Conservation (phyloP, 2,329 filamentous ascomycete genomes). For the Rhytidhysteron rufulum region DNA sequence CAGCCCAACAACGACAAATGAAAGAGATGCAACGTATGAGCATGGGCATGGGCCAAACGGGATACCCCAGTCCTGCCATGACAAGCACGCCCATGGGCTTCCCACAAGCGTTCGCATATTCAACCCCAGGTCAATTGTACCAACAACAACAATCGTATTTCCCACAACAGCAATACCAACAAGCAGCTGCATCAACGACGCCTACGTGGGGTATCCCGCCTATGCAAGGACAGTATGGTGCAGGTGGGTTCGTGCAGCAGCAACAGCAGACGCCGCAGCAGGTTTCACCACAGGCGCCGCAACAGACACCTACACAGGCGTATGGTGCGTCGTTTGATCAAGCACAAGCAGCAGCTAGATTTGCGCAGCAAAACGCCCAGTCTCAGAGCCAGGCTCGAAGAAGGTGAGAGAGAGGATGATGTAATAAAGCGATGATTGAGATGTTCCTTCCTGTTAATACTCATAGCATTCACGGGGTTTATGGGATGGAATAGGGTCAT, state of each 20-base stretch:
- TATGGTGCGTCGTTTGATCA: conserved; percentile 30
- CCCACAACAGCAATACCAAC: conserved; percentile 11
- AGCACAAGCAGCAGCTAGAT: conserved; percentile 23
- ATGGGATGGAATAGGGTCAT: too few species aligned
- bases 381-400: not conserved
- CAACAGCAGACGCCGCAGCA: conserved; percentile 8
- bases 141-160: conserved; percentile 24
- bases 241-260: conserved; percentile 15
- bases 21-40: conserved; percentile 21
- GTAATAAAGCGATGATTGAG: too few species aligned
- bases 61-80: conserved; percentile 17
- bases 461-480: too few species aligned
- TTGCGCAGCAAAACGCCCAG: conserved; percentile 21
- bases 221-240: conserved; percentile 20
- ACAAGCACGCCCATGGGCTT: conserved; percentile 17
- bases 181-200: conserved; percentile 24
- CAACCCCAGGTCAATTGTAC: conserved; percentile 22
- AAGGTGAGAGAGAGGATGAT: too few species aligned
- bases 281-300: conserved; percentile 14
- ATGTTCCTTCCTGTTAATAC: too few species aligned
- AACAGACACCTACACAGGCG: conserved; percentile 20
- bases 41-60: not conserved
- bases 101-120: conserved; percentile 15
- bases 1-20: conserved; percentile 28
- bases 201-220: conserved; percentile 11